Percentiles rank a stretch among this genome's conserved stretches.
Conservation (phyloP, 306 rosid species). For the Trichosanthes truncata region DNA sequence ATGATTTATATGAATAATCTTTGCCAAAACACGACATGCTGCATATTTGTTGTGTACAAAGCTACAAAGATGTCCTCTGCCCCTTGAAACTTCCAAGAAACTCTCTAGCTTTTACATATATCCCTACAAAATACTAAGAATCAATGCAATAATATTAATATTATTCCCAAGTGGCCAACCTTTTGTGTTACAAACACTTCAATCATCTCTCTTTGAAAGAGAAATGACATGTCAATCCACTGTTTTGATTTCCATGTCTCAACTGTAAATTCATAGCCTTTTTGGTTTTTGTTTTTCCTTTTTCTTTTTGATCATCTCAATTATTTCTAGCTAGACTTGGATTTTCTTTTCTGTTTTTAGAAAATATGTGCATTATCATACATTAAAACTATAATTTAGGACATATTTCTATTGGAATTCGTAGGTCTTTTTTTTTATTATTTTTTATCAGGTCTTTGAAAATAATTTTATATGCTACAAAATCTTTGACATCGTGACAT, state of each 20-base stretch:
- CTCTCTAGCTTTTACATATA: not conserved
- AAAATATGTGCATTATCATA: not conserved
- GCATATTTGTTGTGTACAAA: conserved; percentile 11
- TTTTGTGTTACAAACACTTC: not conserved
- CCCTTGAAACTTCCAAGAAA: conserved; percentile 6
- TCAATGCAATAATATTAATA: not conserved
- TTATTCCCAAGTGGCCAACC: not conserved
- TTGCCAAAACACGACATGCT: conserved; percentile 1
- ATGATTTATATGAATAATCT: conserved; percentile 6
- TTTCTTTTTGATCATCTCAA: not conserved
- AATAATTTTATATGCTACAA: not conserved
- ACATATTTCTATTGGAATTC: not conserved
- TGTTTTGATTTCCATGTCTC: conserved; percentile 3
- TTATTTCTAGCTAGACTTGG: not conserved
- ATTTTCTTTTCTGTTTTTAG: not conserved
- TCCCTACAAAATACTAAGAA: conserved; percentile 9
- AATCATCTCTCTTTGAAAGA: not conserved
- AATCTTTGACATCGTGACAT: not conserved
- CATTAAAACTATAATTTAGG: not conserved
- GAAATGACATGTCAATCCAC: conserved; percentile 4
- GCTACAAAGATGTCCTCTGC: conserved; percentile 13
- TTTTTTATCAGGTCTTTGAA: not conserved
- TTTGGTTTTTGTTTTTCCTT: not conserved
- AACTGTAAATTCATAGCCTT: not conserved
- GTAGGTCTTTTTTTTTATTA: not conserved